Evolutionary conservation across 2,329 filamentous ascomycete species (phyloP).

Genomic region (Fusarium aywerte): DNA sequence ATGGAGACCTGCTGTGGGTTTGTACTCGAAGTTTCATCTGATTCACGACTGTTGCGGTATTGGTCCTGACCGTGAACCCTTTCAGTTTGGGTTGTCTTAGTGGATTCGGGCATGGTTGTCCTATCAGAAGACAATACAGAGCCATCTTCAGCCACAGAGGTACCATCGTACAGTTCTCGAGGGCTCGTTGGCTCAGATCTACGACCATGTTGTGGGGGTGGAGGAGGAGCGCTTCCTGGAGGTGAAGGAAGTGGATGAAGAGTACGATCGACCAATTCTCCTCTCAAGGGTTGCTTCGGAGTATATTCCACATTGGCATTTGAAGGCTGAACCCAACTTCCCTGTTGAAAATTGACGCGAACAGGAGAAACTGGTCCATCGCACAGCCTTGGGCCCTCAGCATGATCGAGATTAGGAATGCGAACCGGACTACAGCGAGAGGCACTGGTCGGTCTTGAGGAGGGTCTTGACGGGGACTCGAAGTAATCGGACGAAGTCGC

Average conservation of each 20-base stretch:
- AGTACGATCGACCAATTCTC: constrained; percentile 43
- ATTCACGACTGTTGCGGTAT: constrained; percentile 64
- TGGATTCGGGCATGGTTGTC: constrained; percentile 39
- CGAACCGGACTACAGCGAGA: constrained; percentile 53
- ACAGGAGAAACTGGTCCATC: constrained; percentile 67
- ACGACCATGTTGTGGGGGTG: constrained; percentile 46
- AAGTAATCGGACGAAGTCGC: constrained; percentile 46
- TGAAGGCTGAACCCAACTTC: constrained; percentile 64
- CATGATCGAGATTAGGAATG: constrained; percentile 41
- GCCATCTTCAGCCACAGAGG: constrained; percentile 7
- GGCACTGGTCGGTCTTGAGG: constrained; percentile 39
- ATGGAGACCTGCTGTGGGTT: constrained; percentile 60
- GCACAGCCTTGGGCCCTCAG: constrained; percentile 59
- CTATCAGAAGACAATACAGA: constrained; percentile 16
- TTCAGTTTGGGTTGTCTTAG: constrained; percentile 49
- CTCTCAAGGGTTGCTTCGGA: constrained; percentile 44
- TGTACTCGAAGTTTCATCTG: constrained; percentile 62
- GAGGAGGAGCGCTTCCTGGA: constrained; percentile 52
- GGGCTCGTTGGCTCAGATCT: constrained; percentile 18
- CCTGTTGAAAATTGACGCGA: constrained; percentile 63
- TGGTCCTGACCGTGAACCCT: constrained; percentile 50
- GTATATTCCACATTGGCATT: constrained; percentile 62
- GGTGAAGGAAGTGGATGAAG: constrained; percentile 35
- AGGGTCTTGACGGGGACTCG: constrained; percentile 16
- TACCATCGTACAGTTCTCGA: constrained; percentile 23